Evolutionary conservation across 2,329 filamentous ascomycete genomes (phyloP), one percentile per base, ranked within the genome.

Genomic region (Colletotrichum plurivorum): DNA sequence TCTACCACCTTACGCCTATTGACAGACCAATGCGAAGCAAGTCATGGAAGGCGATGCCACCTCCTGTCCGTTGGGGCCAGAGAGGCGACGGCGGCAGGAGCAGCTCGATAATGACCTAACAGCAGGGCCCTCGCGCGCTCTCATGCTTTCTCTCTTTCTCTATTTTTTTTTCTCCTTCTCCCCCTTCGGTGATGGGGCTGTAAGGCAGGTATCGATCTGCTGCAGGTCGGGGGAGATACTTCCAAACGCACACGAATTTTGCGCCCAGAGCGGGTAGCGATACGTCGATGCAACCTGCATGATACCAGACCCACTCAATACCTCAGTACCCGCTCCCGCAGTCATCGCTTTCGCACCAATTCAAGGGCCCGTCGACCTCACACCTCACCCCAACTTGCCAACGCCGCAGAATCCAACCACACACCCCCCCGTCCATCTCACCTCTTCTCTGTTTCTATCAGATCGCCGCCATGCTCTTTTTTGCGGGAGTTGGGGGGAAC

Each of bases 381-480:
- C 63, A 70, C 67, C 63, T 70, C 67, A 52, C 52, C 63, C 62
- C 57, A 70, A 67, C 45, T 57, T 63, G 63, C 58, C 57, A 61
- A 70, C 63, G 64, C 67, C 57, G 63, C 63, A 70, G 52, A 67
- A 67, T 63, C 56, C 67, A 67, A 70, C 67, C 55, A 54, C 63
- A 69, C 51, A 39, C 67, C 56, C 67, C 31, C 67, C 63, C 56
- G 27, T 58, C 63, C 63, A 67, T 68, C 48, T 68, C 66, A 69
- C 66, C 27, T 58, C 54, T 58, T n/a, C 18, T 52, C 49, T 22
- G 36, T 46, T 63, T 63, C 67, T 68, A 70, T 68, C 67, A 68
- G 51, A 67, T 68, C 63, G 52, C 64, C 63, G 52, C 63, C 52
- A 45, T 60, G 45, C 66, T 52, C 43, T 51, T 58, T 55, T 55